These are phyloP conservation scores for Exserohilum turcica DNA, from an alignment of 2,329 filamentous ascomycete genomes.

Conservation along the genomic window DNA sequence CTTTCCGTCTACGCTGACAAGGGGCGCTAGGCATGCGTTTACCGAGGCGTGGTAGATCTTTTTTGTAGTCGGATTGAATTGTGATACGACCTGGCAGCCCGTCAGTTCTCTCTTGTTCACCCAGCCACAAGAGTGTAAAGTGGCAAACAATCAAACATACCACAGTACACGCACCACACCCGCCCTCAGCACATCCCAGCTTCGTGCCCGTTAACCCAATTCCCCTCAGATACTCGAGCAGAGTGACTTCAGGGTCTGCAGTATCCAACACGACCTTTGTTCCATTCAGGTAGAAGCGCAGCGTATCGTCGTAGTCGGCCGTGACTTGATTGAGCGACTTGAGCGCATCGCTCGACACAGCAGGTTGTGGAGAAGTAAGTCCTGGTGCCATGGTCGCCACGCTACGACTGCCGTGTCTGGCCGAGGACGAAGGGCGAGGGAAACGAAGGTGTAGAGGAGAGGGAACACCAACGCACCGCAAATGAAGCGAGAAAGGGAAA, in stretches of 20 bases:
- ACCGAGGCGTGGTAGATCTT: slow-evolving; percentile 95
- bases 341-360: slow-evolving; percentile 53
- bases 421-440: neutral
- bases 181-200: slow-evolving; percentile 93
- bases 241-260: slow-evolving; percentile 86
- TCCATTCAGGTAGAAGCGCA: slow-evolving; percentile 93
- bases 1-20: slow-evolving; percentile 93
- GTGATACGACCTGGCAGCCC: slow-evolving; percentile 70
- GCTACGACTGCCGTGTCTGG: neutral
- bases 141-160: slow-evolving; percentile 51
- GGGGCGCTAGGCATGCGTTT: slow-evolving; percentile 91
- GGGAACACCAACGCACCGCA: neutral
- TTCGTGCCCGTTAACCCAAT: slow-evolving; percentile 96
- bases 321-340: slow-evolving; percentile 67
- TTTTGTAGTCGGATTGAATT: slow-evolving; percentile 89
- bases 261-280: slow-evolving; percentile 85
- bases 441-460: neutral
- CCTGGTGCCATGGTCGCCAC: slow-evolving; percentile 61
- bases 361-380: slow-evolving; percentile 51
- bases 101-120: slow-evolving; percentile 7
- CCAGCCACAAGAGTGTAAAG: neutral
- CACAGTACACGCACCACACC: slow-evolving; percentile 94
- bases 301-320: slow-evolving; percentile 79
- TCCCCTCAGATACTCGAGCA: slow-evolving; percentile 90
- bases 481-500: neutral